Evolutionary conservation across 495 filamentous ascomycete genomes (phyloP), one percentile per base, ranked within the genome.

Genomic region (Hypoxylon fuscum): DNA sequence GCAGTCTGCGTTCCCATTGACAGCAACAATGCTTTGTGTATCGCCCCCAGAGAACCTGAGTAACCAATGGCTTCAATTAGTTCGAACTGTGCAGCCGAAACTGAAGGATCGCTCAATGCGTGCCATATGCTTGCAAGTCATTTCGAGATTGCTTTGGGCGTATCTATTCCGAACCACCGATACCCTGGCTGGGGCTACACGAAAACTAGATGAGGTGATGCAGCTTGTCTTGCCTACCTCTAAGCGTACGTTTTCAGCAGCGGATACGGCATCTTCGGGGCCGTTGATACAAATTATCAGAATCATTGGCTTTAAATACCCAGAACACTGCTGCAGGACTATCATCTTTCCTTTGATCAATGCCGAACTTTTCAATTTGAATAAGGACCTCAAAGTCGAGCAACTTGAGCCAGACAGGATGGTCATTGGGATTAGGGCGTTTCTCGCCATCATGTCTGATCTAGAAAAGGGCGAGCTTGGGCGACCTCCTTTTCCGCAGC

Each of bases 321-420:
- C 93, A 31, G 95, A 98, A 62, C 86, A 94, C 43, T 96, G 92
- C 72, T 97, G 98, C 74, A 85, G 87, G 59, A 91, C 78, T 49
- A 91, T 98, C 51, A 90, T 99, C 15, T 99, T 97, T 70, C 95
- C 94, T 7, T 75, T 99, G 46, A 88, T 99, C 65, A 97, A 96
- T 70, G 90, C 92, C 5, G 95, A 99, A 34, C 77, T 91, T 25
- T 93, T 98, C 69, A 84, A 85, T 1, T 82, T 85, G 25, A 88
- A 89, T 25, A 88, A 85, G 70, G 93, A 96, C 23, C 77, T 95
- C 54, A 92, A 87, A 68, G 89, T 96, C 44, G 94, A 97, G 69
- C 91, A 95, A 66, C 86, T 99, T 65, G 95, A 97, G 47, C 95
- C 95, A 0, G 95, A 99, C 69, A 90, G 89, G 69, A 96, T 97